Percentiles rank a stretch among this genome's conserved stretches.
These are phyloP conservation scores for Agaricus blazei DNA, from an alignment of 768 basidiomycete genomes.

Conservation along the genomic window DNA sequence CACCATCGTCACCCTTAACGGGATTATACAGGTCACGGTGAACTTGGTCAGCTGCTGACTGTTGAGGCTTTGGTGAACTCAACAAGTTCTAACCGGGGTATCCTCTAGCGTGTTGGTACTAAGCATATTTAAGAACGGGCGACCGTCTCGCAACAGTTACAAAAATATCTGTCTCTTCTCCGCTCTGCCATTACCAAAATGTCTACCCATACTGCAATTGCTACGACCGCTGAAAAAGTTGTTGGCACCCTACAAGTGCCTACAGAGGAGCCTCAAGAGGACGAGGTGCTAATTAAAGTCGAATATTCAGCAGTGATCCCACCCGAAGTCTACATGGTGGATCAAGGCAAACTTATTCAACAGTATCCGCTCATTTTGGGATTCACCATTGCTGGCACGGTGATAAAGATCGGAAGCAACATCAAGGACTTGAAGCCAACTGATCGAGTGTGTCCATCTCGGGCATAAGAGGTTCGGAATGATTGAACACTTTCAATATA, in stretches of 20 bases:
- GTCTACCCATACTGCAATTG: conserved; percentile 19
- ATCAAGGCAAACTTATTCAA: conserved; percentile 24
- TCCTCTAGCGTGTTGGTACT: no score
- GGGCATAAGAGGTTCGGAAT: not conserved
- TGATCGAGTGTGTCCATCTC: conserved; percentile 28
- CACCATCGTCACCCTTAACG: no score
- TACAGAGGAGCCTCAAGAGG: conserved; percentile 27
- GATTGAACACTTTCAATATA: not conserved
- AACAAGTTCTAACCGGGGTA: no score
- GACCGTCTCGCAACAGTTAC: no score
- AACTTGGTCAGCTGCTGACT: no score
- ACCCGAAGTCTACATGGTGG: conserved; percentile 34
- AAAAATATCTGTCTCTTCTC: not conserved
- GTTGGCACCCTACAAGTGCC: conserved; percentile 30
- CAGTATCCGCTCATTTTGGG: conserved; percentile 33
- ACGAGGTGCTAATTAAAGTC: conserved; percentile 37
- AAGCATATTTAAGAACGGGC: no score
- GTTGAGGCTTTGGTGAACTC: no score
- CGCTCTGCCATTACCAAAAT: not conserved
- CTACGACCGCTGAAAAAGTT: conserved; percentile 27
- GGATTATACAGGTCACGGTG: no score
- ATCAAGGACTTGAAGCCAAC: conserved; percentile 30
- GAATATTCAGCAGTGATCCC: conserved; percentile 34
- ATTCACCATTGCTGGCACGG: conserved; percentile 31
- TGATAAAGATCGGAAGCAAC: conserved; percentile 29